Conservation (phyloP, 2,329 filamentous ascomycete species). For the Talaromyces rugulosus region DNA sequence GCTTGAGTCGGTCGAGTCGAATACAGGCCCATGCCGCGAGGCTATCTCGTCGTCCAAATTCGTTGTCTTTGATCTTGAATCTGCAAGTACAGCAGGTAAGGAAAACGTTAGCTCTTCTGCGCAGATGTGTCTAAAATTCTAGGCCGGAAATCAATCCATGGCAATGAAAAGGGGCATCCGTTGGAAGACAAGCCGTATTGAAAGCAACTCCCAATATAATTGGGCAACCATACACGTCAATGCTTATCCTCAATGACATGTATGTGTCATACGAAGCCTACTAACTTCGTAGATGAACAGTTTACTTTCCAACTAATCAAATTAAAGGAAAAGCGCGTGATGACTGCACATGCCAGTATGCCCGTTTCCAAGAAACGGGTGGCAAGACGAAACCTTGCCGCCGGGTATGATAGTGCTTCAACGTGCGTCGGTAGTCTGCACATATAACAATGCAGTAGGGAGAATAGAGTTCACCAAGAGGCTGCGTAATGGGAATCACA, state of each 20-base stretch:
- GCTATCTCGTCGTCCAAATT: slow-evolving; percentile 64
- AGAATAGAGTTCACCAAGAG: not conserved
- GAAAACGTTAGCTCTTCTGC: not conserved
- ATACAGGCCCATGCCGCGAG: slow-evolving; percentile 87
- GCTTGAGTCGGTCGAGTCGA: slow-evolving; percentile 71
- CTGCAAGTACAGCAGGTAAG: slow-evolving; percentile 29
- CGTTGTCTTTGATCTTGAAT: slow-evolving; percentile 85
- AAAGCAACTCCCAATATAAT: not conserved
- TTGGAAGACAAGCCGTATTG: not conserved
- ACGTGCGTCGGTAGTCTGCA: not conserved
- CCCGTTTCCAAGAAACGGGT: not conserved
- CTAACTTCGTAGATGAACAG: not conserved
- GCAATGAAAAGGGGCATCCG: not conserved
- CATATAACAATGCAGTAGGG: not conserved
- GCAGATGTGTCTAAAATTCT: not conserved
- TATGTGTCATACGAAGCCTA: not conserved
- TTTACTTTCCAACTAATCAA: not conserved
- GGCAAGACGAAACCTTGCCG: not conserved
- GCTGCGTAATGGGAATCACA: not conserved
- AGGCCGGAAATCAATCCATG: not conserved
- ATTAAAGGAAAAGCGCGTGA: not conserved
- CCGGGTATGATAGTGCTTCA: not conserved
- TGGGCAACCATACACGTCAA: not conserved
- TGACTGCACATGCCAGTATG: not conserved
- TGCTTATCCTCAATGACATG: not conserved